A percentile compares a stretch with the other conserved stretches of the same genome.
These are phyloP conservation scores for Guyanaporus albipodus DNA, from an alignment of 768 basidiomycete genomes.

Conservation along the genomic window DNA sequence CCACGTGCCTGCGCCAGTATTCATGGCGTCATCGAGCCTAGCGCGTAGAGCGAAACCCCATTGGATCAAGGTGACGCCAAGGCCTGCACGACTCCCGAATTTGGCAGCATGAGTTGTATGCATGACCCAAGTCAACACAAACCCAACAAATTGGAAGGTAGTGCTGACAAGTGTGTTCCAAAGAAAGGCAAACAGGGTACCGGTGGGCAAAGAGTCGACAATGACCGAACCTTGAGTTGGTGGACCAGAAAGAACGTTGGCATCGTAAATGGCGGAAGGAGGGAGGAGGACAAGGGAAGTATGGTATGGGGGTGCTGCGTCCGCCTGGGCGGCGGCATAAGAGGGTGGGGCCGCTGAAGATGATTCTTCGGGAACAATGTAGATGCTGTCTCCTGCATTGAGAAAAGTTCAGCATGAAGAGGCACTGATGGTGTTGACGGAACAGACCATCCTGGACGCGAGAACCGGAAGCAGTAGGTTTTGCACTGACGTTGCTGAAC, in stretches of 20 bases:
- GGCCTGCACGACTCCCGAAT: slow-evolving; percentile 87
- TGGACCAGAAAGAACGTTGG: slow-evolving; percentile 44
- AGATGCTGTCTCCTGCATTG: slow-evolving; percentile 62
- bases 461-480: slow-evolving; percentile 55
- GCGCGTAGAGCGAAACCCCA: slow-evolving; percentile 83
- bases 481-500: slow-evolving; percentile 93
- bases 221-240: slow-evolving; percentile 66
- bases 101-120: slow-evolving; percentile 92
- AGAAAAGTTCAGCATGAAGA: slow-evolving; percentile 1
- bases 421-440: not conserved
- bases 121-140: slow-evolving; percentile 88
- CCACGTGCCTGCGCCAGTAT: slow-evolving; percentile 29
- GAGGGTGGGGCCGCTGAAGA: slow-evolving; percentile 86
- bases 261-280: slow-evolving; percentile 17
- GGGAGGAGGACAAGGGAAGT: slow-evolving; percentile 96
- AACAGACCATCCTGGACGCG: slow-evolving; percentile 52
- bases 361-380: slow-evolving; percentile 76
- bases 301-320: slow-evolving; percentile 97
- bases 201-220: slow-evolving; percentile 84
- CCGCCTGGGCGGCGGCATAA: slow-evolving; percentile 87
- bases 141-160: slow-evolving; percentile 97
- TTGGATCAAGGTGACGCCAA: slow-evolving; percentile 95
- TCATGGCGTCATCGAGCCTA: slow-evolving; percentile 41
- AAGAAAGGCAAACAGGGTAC: slow-evolving; percentile 78
- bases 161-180: slow-evolving; percentile 93